phyloP scores from a whole-genome alignment of 2,329 filamentous ascomycete species.

The Diaporthe vexans region DNA sequence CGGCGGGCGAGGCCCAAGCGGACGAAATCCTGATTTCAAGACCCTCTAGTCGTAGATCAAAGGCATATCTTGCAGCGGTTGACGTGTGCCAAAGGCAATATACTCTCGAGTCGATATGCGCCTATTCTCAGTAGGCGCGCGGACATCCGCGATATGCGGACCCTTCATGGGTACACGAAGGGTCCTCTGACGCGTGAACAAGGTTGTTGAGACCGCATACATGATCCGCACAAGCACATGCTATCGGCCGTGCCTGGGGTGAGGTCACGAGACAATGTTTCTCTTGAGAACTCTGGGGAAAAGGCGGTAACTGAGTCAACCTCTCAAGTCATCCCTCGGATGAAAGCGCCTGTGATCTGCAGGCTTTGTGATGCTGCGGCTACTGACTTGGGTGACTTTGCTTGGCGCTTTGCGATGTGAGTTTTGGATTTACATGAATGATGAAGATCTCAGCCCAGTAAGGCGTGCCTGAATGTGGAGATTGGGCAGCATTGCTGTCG shows the following conservation, averaged over 20 bases:
- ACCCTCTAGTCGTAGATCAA: neutral
- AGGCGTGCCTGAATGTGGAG: neutral
- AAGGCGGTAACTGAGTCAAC: slow-evolving; percentile 14
- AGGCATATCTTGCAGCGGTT: slow-evolving; percentile 13
- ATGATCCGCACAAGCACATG: neutral
- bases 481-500: neutral
- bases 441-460: slow-evolving; percentile 14
- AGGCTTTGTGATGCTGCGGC: neutral
- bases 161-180: neutral
- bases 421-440: neutral
- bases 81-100: neutral
- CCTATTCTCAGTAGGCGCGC: slow-evolving; percentile 17
- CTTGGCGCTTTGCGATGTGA: slow-evolving; percentile 17
- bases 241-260: neutral
- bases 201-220: neutral
- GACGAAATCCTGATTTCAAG: slow-evolving; percentile 1
- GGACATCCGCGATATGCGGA: neutral
- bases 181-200: neutral
- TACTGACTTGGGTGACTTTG: neutral
- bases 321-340: neutral
- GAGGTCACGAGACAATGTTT: neutral
- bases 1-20: neutral
- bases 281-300: neutral
- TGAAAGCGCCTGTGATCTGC: slow-evolving; percentile 12
- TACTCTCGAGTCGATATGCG: neutral